Conservation (phyloP, 768 basidiomycete species). For the Tephrocybe sp. region DNA sequence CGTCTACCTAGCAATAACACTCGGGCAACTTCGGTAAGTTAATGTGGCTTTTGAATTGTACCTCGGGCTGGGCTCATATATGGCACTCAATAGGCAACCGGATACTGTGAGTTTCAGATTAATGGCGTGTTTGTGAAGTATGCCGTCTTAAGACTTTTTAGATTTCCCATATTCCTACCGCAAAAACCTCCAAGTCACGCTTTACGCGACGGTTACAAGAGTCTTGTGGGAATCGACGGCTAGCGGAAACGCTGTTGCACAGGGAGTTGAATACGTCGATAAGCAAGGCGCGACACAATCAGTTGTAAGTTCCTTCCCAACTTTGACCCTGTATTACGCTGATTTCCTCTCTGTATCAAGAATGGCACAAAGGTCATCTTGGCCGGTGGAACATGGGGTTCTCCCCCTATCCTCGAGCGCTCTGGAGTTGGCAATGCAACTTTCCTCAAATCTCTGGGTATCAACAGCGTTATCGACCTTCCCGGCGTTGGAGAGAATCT, state of each 20-base stretch:
- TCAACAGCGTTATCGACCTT: too few species aligned
- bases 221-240: not conserved
- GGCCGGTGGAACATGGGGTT: too few species aligned
- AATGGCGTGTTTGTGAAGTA: not conserved
- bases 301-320: not conserved
- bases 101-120: not conserved
- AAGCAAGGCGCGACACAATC: not conserved
- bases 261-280: slow-evolving; percentile 3
- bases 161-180: not conserved
- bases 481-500: too few species aligned
- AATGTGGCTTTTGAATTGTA: not conserved
- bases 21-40: slow-evolving; percentile 2
- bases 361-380: too few species aligned
- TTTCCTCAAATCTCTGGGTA: too few species aligned
- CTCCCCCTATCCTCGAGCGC: too few species aligned
- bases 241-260: not conserved
- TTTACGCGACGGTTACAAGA: not conserved
- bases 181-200: not conserved
- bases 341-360: not conserved
- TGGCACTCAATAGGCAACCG: not conserved
- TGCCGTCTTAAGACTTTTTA: not conserved
- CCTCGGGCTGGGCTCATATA: not conserved
- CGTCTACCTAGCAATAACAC: not conserved
- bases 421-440: too few species aligned
- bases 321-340: not conserved